Base-by-base conservation (phyloP, 2,329 filamentous ascomycete genomes). In the Colletotrichum karsti region DNA sequence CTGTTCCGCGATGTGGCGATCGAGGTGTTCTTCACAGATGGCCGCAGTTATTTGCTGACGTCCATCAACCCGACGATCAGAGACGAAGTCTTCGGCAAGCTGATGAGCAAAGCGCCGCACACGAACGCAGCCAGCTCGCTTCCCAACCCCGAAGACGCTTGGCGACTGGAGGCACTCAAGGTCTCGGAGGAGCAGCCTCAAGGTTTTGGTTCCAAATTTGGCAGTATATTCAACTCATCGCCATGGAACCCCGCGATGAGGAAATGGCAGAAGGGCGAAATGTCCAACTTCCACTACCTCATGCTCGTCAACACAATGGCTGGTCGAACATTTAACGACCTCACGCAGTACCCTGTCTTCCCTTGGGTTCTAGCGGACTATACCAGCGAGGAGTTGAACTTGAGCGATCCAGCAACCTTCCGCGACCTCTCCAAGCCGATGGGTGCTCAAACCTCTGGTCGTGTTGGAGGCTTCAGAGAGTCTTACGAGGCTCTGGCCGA, bases 281-380 rank as follows among this genome's bases (percentile, higher is more conserved):
- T 98, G 55, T 98, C 95, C 13, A 99, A 99, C 78, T 99, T 99
- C 74, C 94, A 98, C 79, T 99, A 99, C 76, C 87, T 99, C 37
- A 99, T 99, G 95, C 90, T 98, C 68, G 91, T 99, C 75, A 99
- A 99, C 76, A 98, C 96, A 0, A 93, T 99, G 88, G 97, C 97
- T 28, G 96, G 96, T 3, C 87, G 96, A 58, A 98, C 96, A 0
- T 99, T 99, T 83, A 99, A 99, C 76, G 96, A 99, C 76, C 84
- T 99, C 18, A 99, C 96, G 0, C 97, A 99, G 75, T 99, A 99
- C 74, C 96, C 96, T 0, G 95, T 99, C 18, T 99, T 99, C 72
- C 96, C 96, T 0, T 99, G 96, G 96, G 91, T 99, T 4, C 83
- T 99, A 50, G 95, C 96, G 0, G 95, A 99, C 76, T 99, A 99